Evolutionary conservation across 257 asterid genomes (phyloP), one percentile per base, ranked within the genome.

Genomic region (Linderniella brevidens): DNA sequence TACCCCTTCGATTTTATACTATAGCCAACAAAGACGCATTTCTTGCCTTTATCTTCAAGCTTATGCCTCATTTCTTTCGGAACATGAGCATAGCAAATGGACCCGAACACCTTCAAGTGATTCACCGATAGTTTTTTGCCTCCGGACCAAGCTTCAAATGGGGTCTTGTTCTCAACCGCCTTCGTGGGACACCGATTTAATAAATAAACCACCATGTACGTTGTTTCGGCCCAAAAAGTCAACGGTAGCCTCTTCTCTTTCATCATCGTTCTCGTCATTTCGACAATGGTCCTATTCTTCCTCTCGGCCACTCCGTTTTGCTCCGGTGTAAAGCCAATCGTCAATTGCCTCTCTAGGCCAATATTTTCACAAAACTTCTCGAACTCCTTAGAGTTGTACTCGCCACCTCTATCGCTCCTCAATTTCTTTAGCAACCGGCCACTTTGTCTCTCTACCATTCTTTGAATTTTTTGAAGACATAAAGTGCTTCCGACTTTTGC

Each of bases 331-430:
- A 10, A 48, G 36, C 52, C 8, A 19, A 19, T 16, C 0, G 14
- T 48, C 14, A 19, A 9, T 9, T 12, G 52, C 15, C 52, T 48
- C 1, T 48, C 52, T 9, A 48, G 11, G 9, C 52, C 4, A 5
- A 5, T 16, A 48, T 19, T 14, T 25, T 48, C 52, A 19, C 52
- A 48, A 19, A 48, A 48, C 15, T 19, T 48, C n/a, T 48, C 13
- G 19, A 48, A 48, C 17, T 48, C 52, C 20, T 48, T 19, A 48
- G 11, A 19, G 32, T 7, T 40, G 15, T 40, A 40, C 15, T 40
- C 44, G 4, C 15, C 15, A 11, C 44, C 44, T 40, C 44, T 40
- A 40, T 40, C 44, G 15, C 44, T 40, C 9, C 44, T 11, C 1
- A 14, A 25, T 6, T 25, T 25, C 32, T 25, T 25, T 25, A 25